Conservation (phyloP, 352 stramenopile genomes). For the Globisporangium uncinulatum region DNA sequence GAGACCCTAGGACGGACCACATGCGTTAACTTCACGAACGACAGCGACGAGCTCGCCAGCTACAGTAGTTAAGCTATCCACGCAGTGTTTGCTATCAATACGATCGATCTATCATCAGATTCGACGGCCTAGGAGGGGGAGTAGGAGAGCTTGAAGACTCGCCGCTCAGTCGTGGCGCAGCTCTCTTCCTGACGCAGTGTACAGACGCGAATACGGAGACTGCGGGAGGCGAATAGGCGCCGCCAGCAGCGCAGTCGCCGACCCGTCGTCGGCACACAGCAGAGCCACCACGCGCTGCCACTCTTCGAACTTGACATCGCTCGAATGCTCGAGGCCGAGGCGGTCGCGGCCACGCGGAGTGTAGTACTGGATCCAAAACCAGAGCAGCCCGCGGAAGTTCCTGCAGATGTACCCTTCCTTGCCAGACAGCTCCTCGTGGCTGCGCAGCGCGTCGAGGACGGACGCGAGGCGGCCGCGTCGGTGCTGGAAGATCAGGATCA, state of each 20-base stretch:
- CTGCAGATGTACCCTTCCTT: conserved; percentile 66
- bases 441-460: conserved; percentile 63
- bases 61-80: neutral
- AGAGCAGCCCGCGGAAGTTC: conserved; percentile 92
- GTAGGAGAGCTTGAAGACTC: neutral
- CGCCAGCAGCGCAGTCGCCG: conserved; percentile 69
- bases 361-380: conserved; percentile 97
- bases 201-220: conserved; percentile 66
- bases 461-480: conserved; percentile 74
- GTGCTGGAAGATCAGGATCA: conserved; percentile 93
- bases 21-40: neutral
- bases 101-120: conserved; percentile 7
- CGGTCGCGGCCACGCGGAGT: conserved; percentile 90
- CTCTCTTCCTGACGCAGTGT: conserved; percentile 15
- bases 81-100: neutral
- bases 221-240: conserved; percentile 41
- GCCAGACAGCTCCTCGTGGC: conserved; percentile 55
- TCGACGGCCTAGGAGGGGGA: too few species aligned
- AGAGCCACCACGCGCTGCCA: conserved; percentile 89
- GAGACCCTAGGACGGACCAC: neutral
- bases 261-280: conserved; percentile 92
- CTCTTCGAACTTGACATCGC: conserved; percentile 92
- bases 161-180: conserved; percentile 6
- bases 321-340: conserved; percentile 93
- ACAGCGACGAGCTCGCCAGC: neutral